Base-by-base conservation (phyloP, 2,329 filamentous ascomycete species). In the Fusarium sp. region DNA sequence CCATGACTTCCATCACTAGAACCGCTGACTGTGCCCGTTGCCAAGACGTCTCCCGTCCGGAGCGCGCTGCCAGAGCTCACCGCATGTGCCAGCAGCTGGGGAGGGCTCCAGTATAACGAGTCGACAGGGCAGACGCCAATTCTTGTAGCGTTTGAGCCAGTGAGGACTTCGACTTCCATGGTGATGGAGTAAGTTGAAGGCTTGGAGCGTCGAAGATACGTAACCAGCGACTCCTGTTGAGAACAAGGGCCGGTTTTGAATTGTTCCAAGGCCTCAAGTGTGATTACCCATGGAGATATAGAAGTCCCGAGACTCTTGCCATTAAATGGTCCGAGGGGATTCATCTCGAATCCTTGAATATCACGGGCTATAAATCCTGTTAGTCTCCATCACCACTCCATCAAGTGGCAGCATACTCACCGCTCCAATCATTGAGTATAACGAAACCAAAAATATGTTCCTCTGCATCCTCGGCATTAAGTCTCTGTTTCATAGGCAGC, bases 361-460 rank as follows among this genome's bases (percentile, higher is more conserved):
- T 92, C 90, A n/a, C 90, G 83, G 22, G 89, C 87, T 81, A 62
- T 64, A 38, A 7, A 3, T 5, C 2, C 0, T 3, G 11, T 77
- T 9, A 80, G 67, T 33, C 10, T 22, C 8, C 61, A 1, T 3
- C 11, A 10, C 2, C 4, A 1, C 6, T 4, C 7, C 8, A 20
- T 3, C 2, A 1, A n/a, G n/a, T n/a, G 6, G 0, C 4, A 6
- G 5, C 6, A 3, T 10, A 46, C 46, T 87, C 84, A 71, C 87
- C 84, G 27, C 84, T 86, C 90, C 90, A 92, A 70, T 92, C 90
- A 70, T 92, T 92, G 14, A 92, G 75, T 40, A 92, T 79, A 1
- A 90, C 86, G n/a, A 91, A 82, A 0, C 90, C 90, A 77, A 92
- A 92, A 17, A 92, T 89, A 71, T 92, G 88, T 0, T 89, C 84